Evolutionary conservation across 2,329 filamentous ascomycete genomes (phyloP).

Genomic region (Botryotinia calthae): DNA sequence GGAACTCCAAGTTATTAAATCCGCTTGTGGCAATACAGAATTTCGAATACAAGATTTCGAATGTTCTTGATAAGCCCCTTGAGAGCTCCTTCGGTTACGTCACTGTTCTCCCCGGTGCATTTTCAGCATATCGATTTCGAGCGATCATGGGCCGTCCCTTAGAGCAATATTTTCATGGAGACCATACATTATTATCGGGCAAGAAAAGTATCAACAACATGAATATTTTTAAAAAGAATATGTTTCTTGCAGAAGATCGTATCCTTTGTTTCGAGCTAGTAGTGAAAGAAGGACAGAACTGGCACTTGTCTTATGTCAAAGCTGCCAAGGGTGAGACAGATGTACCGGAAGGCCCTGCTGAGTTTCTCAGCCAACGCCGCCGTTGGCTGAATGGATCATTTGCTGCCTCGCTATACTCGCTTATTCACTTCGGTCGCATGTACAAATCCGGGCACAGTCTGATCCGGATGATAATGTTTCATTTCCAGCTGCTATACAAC

Average conservation of each 20-base stretch:
- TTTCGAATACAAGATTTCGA: conserved; percentile 99
- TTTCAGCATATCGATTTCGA: conserved; percentile 96
- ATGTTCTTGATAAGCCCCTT: conserved; percentile 96
- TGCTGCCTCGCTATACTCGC: conserved; percentile 90
- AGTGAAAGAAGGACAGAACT: conserved; percentile 97
- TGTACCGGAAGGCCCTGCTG: conserved; percentile 91
- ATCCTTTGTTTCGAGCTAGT: conserved; percentile 99
- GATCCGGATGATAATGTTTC: conserved; percentile 97
- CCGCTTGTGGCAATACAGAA: conserved; percentile 97
- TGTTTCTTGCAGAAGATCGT: conserved; percentile 99
- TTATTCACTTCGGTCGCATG: conserved; percentile 96
- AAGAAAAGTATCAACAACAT: conserved; percentile 99
- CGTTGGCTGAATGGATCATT: conserved; percentile 99
- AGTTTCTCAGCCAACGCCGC: conserved; percentile 97
- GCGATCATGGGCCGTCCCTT: conserved; percentile 97
- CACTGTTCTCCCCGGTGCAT: conserved; percentile 95
- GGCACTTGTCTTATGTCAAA: conserved; percentile 99
- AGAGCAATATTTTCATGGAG: conserved; percentile 99
- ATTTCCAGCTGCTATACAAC: conserved; percentile 96
- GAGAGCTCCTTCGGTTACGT: conserved; percentile 98
- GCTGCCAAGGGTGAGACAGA: conserved; percentile 98
- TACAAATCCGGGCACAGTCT: conserved; percentile 99
- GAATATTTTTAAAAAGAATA: conserved; percentile 99
- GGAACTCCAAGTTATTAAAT: conserved; percentile 71
- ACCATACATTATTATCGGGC: conserved; percentile 92